These are phyloP conservation scores for Gossypium mustelinum DNA, from an alignment of 345 rosid genomes.

Conservation along the genomic window DNA sequence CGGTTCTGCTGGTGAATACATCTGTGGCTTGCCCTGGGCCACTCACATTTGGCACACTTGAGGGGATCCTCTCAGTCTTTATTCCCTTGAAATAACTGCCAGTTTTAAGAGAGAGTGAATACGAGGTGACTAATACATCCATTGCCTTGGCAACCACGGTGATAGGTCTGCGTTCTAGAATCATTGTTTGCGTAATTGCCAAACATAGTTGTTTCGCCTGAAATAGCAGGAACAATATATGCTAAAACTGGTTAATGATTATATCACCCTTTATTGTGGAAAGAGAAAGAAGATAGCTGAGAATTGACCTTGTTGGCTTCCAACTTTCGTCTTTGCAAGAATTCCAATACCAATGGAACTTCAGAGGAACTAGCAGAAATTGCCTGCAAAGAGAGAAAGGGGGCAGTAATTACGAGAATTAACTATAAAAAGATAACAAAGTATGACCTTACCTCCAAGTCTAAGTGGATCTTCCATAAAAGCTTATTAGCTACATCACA, in stretches of 20 bases:
- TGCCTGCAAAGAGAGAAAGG: conserved; percentile 54
- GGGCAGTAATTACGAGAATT: conserved; percentile 2
- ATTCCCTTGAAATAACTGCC: conserved; percentile 57
- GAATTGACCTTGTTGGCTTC: conserved; percentile 78
- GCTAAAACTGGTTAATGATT: conserved; percentile 8
- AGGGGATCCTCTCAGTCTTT: conserved; percentile 45
- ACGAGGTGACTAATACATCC: conserved; percentile 74
- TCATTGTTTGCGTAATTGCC: conserved; percentile 59
- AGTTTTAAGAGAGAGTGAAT: conserved; percentile 61
- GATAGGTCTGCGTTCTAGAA: conserved; percentile 88
- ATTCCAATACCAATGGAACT: conserved; percentile 75
- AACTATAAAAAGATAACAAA: not conserved
- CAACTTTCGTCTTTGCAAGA: conserved; percentile 85
- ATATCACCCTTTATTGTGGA: not conserved
- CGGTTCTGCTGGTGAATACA: conserved; percentile 38
- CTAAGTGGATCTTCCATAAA: conserved; percentile 89
- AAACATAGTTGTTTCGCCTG: conserved; percentile 92
- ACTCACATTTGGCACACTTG: conserved; percentile 30
- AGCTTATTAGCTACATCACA: conserved; percentile 64
- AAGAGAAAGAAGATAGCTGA: not conserved
- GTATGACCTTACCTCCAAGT: conserved; percentile 61
- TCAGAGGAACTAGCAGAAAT: conserved; percentile 95
- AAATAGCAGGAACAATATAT: conserved; percentile 24
- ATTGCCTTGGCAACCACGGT: conserved; percentile 69
- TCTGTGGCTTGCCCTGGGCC: conserved; percentile 27